Evolutionary conservation across 192 early-diverging fungal species (phyloP), one percentile per base, ranked within the genome.

Genomic region (Chytriomyces confervae): DNA sequence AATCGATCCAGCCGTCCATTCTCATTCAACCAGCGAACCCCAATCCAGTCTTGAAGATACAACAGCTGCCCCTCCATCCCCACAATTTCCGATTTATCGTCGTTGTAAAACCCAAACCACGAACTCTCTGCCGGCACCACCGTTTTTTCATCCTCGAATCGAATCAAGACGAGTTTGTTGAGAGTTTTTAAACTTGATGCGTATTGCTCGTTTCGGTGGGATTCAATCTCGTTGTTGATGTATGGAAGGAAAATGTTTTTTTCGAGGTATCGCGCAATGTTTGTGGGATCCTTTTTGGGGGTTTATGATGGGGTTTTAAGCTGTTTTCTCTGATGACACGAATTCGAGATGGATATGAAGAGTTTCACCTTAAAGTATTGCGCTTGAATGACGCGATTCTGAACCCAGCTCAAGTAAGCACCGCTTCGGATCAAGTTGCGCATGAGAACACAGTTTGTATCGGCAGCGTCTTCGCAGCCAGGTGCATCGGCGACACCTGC

Each of bases 221-320:
- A 78, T 50, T n/a, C 75, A 27, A 82, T 60, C 71, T 98, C 96
- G 81, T 94, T 92, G 78, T 99, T 99, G 61, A 97, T 85, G 63
- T 93, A 89, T 0, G 97, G 94, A 45, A 99, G 85, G 77, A 96
- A 99, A 23, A 94, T 91, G 74, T 91, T 95, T 75, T 84, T 81
- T 66, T 91, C 75, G 57, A 94, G 66, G 82, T 99, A 99, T 48
- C 80, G 85, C 48, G 90, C 86, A 36, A 91, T 70, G 20, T 88
- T 87, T 50, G 69, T 77, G 0, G 87, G 84, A 65, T 92, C 85
- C 82, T 78, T 9, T n/a, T 36, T 63, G n/a, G n/a, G n/a, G 16
- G 6, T n/a, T n/a, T n/a, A n/a, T 20, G 20, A 29, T 57, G 47
- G 24, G 11, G 7, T 11, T 5, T 79, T 48, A 49, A 61, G 61